A percentile compares a stretch with the other conserved stretches of the same genome.
phyloP scores from a whole-genome alignment of 2,329 filamentous ascomycete species.

The Apiospora sp. region DNA sequence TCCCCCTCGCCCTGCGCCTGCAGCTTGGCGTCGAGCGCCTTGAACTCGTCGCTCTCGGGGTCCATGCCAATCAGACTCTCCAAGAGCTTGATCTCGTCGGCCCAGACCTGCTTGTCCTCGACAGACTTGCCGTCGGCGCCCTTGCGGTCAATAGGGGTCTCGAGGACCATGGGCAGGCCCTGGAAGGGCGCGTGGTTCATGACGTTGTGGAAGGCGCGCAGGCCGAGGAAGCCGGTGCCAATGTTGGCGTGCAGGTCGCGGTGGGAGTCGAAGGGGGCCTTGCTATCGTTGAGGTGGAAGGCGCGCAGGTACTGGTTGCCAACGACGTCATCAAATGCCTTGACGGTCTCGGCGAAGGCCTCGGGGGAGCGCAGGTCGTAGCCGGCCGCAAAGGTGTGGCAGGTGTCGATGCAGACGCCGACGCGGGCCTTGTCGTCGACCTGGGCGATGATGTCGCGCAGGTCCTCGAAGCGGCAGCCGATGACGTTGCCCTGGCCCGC shows the following conservation, averaged over 20 bases:
- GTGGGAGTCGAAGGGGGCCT: constrained; percentile 82
- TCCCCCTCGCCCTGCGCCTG: constrained; percentile 74
- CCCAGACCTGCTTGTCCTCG: constrained; percentile 88
- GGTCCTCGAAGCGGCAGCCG: constrained; percentile 84
- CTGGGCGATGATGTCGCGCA: constrained; percentile 81
- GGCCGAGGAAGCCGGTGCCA: constrained; percentile 89
- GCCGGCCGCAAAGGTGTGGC: constrained; percentile 93
- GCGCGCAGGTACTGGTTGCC: constrained; percentile 83
- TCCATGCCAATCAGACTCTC: constrained; percentile 90
- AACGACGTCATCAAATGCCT: constrained; percentile 78
- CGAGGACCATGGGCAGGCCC: constrained; percentile 87
- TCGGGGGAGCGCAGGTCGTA: constrained; percentile 84
- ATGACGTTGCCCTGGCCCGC: constrained; percentile 88
- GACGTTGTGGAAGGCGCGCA: constrained; percentile 88
- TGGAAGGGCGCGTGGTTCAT: constrained; percentile 83
- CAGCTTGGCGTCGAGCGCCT: constrained; percentile 68
- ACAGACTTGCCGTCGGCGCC: constrained; percentile 70
- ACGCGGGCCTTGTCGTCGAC: constrained; percentile 84
- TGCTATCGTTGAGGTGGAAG: constrained; percentile 94
- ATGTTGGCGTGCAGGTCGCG: constrained; percentile 96
- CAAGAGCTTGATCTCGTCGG: constrained; percentile 91
- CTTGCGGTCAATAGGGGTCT: constrained; percentile 88
- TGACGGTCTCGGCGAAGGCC: constrained; percentile 76
- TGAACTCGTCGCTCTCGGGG: constrained; percentile 76
- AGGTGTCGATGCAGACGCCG: constrained; percentile 96